Evolutionary conservation across 2,329 filamentous ascomycete genomes (phyloP).

Genomic region (Pleurostoma richardsiae): DNA sequence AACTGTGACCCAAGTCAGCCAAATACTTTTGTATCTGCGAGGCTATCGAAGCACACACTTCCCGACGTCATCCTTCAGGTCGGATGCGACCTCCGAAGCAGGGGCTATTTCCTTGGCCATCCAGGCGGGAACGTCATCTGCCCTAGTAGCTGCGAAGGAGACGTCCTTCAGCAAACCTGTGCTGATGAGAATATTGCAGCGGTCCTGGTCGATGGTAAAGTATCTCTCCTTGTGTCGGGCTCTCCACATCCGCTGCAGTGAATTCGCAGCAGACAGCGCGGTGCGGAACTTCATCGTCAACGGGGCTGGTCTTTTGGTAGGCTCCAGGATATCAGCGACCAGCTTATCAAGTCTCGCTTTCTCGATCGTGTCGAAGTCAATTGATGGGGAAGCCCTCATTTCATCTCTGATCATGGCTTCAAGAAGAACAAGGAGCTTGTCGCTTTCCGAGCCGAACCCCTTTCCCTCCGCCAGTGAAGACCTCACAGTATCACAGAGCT

Average conservation of each 20-base stretch:
- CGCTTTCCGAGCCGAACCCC: conserved; percentile 1
- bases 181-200: neutral
- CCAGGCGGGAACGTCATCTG: conserved; percentile 1
- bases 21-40: neutral
- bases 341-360: conserved; percentile 7
- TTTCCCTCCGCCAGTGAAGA: conserved; percentile 1
- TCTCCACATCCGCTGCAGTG: conserved; percentile 1
- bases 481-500: conserved; percentile 5
- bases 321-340: conserved; percentile 5
- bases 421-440: conserved; percentile 6
- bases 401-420: conserved; percentile 7
- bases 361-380: conserved; percentile 4
- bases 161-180: conserved; percentile 2
- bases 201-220: neutral
- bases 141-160: conserved; percentile 4
- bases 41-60: conserved; percentile 1
- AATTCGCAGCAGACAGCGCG: neutral
- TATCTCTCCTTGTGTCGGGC: conserved; percentile 2
- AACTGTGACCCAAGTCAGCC: conserved; percentile 30
- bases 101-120: conserved; percentile 1
- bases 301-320: neutral
- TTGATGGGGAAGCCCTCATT: neutral
- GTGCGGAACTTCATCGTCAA: neutral
- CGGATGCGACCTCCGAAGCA: conserved; percentile 6
- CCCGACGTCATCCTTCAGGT: conserved; percentile 1